Evolutionary conservation across 2,329 filamentous ascomycete species (phyloP), one percentile per base, ranked within the genome.

Genomic region (Pleomassaria siparia): DNA sequence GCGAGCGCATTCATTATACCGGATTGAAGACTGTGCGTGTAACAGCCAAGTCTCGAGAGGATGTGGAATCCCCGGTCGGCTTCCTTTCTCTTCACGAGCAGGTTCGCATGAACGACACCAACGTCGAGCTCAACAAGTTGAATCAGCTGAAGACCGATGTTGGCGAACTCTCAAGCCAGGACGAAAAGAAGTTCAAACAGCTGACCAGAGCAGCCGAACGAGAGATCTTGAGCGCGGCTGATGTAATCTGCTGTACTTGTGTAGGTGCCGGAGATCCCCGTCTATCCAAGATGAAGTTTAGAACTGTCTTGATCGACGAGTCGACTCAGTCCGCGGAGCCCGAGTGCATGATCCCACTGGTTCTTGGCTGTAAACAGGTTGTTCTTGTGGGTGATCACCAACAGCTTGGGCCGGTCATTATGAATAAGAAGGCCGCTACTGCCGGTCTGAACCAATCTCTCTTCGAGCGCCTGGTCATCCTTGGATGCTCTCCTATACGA

Each of bases 361-460:
- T 99, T 25, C 80, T 99, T 18, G 94, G 94, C 42, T 99, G 94
- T 79, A 99, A 99, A 76, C 94, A 99, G 72, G 91, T 96, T 41
- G 94, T 99, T n/a, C 82, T 99, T 28, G 94, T 99, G 33, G 94
- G 94, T 67, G 94, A 99, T 67, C 94, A 99, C 73, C 95, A 97
- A 72, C 94, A 99, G 71, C 83, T 99, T 56, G 94, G 94, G 0
- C 94, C 94, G 1, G 94, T 99, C 62, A 97, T 99, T 68, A 99
- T 99, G 92, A 99, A 99, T 80, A 99, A 99, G 81, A 97, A 97
- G 74, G 94, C 94, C 12, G 94, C 94, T 52, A 97, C 97, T 74
- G 94, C 94, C 46, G 94, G 94, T 51, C 80, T 99, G 13, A 96
- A 97, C 73, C 94, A 97, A 72, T 97, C 92, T n/a, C 80, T 99